Evolutionary conservation across 805 yeast genomes (phyloP), one percentile per base, ranked within the genome.

Genomic region (Candida orba): DNA sequence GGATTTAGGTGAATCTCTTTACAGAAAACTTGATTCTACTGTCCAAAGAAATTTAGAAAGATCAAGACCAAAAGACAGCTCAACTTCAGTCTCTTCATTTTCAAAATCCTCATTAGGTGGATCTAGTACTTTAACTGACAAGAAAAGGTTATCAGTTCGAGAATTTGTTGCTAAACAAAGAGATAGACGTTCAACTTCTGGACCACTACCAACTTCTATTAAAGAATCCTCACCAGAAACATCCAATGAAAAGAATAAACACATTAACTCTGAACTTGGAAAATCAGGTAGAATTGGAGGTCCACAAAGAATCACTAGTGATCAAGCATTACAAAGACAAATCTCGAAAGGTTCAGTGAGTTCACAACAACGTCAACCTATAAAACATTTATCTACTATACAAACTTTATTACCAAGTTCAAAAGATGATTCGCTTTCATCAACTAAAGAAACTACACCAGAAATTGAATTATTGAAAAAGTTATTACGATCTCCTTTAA

Each of bases 11-110:
- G 75, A 72, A 14, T 50, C 48, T 14, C 41, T 57, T 24, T 40
- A 47, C 14, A 8, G 42, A 2, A 47, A 51, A 29, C 60, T 53
- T 42, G 52, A 59, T 65, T 6, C 48, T 0, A 70, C 64, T 44
- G 69, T 72, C 1, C 69, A 70, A 39, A 81, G 73, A 51, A 86
- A 85, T 0, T 62, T 86, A 14, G 89, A 81, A 45, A 69, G 78
- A 53, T 66, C 79, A 0, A 75, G 69, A 39, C 86, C 86, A 6
- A 39, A 48, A 43, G 49, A 37, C 18, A 29, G 44, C 4, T 6
- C 60, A 15, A 49, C 51, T 8, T 4, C 27, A 15, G 27, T 15
- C n/a, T 17, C 37, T 53, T 23, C 31, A n/a, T 13, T 7, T 4
- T 39, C 42, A 4, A 33, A 49, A 3, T 24, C 48, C 38, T 22